Conservation (phyloP, 169 alveolate species). For the Prorocentrum cordatum region DNA sequence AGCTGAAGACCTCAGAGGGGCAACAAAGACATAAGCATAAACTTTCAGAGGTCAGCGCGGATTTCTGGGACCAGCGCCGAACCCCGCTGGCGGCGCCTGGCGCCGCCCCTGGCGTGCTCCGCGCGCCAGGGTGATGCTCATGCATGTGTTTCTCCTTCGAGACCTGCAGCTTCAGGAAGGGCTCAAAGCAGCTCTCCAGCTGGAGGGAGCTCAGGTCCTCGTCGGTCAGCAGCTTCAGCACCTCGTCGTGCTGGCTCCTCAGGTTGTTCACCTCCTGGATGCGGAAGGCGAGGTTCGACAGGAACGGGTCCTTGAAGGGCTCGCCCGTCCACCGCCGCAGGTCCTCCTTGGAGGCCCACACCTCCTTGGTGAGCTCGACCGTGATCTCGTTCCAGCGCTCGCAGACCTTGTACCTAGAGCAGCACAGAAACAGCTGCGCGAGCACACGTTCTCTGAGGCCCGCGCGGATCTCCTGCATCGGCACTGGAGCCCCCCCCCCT, state of each 20-base stretch:
- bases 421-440: background rate
- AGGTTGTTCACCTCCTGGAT: slow-evolving; percentile 75
- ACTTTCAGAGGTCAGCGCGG: too few species aligned
- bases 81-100: too few species aligned
- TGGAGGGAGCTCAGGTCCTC: slow-evolving; percentile 7
- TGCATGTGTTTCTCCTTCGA: too few species aligned
- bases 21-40: too few species aligned
- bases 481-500: too few species aligned
- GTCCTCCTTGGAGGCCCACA: slow-evolving; percentile 71
- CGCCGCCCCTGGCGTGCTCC: too few species aligned
- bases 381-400: slow-evolving; percentile 76
- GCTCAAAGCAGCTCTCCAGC: slow-evolving; percentile 59
- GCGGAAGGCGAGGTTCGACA: slow-evolving; percentile 71
- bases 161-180: slow-evolving; percentile 19
- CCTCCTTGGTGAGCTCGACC: slow-evolving; percentile 71
- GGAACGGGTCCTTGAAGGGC: slow-evolving; percentile 69
- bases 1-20: slow-evolving; percentile 69
- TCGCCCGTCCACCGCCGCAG: slow-evolving; percentile 74
- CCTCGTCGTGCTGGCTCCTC: slow-evolving; percentile 79
- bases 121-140: too few species aligned
- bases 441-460: too few species aligned
- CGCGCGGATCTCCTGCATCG: too few species aligned
- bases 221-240: slow-evolving; percentile 70
- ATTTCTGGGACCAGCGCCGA: too few species aligned
- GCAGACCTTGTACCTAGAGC: slow-evolving; percentile 69